Conservation (phyloP, 2,329 filamentous ascomycete genomes). For the Alternaria sp. region DNA sequence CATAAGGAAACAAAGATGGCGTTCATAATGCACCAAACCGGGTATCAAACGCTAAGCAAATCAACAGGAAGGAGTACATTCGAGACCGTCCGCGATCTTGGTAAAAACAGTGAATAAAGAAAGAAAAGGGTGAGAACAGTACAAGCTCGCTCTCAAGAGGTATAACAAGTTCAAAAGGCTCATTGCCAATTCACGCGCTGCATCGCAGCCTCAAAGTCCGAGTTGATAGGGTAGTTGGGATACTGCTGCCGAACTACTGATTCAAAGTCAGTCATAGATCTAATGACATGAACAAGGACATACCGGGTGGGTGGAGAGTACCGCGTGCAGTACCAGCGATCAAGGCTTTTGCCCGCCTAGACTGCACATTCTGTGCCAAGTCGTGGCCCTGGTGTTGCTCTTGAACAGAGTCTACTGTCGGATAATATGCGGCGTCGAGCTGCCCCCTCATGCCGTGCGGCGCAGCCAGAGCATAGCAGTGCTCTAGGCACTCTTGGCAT, state of each 20-base stretch:
- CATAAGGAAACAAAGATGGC: not conserved
- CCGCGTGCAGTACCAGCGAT: not conserved
- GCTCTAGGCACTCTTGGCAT: not conserved
- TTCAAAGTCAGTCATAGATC: not conserved
- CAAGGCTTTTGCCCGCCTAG: not conserved
- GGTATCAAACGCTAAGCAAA: not conserved
- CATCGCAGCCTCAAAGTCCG: not conserved
- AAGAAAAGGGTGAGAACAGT: not conserved
- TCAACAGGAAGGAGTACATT: not conserved
- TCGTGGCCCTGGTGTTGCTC: not conserved
- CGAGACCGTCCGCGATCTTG: not conserved
- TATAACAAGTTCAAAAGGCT: not conserved
- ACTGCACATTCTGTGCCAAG: not conserved
- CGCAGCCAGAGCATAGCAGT: not conserved
- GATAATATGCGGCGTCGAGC: not conserved
- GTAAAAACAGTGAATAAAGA: not conserved
- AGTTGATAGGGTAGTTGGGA: not conserved
- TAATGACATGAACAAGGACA: too few relatives aligned
- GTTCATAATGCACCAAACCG: not conserved
- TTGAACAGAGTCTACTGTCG: not conserved
- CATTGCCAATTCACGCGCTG: not conserved
- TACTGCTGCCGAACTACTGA: not conserved
- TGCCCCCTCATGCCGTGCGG: not conserved
- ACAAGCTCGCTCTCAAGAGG: not conserved
- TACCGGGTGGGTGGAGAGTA: not conserved